Evolutionary conservation across 805 yeast genomes (phyloP), one percentile per base, ranked within the genome.

Genomic region (Wickerhamomyces ciferrii): DNA sequence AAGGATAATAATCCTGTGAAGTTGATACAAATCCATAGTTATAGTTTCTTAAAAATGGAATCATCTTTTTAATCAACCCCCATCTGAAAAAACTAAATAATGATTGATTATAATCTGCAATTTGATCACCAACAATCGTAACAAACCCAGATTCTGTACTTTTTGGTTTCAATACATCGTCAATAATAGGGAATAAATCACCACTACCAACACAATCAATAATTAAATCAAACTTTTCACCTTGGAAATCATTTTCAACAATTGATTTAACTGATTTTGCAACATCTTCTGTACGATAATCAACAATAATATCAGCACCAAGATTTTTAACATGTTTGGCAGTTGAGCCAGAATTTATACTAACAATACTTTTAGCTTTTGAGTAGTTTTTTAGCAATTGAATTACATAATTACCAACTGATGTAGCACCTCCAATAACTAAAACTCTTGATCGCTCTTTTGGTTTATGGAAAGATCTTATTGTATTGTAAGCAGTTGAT

Each of bases 391-490:
- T 81, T 11, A 83, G 78, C 37, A 85, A 61, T 60, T 82, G 87
- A 32, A 79, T 67, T 4, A 74, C 69, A 49, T 69, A 72, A 25
- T 72, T 59, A 19, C 91, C 90, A 15, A 84, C 90, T 13, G 83
- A 66, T 1, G 95, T 81, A 10, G 86, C 82, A 23, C 85, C 92
- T 32, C 96, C 96, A 41, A 85, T 67, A 18, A 87, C 72, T 42
- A 86, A 68, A 4, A 84, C 76, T 48, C 71, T 75, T 5, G 79
- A 68, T n/a, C 67, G 64, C 10, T 69, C 68, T 35, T 67, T 68
- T 18, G 76, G 64, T 31, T 63, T 60, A 46, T 70, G 68, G 3
- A 60, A 58, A 23, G 55, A 53, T 5, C 55, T 48, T 9, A 59
- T 57, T 27, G 75, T 60, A 43, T 71, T 59, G 52, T 57, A 71